Evolutionary conservation across 495 filamentous ascomycete genomes (phyloP), one percentile per base, ranked within the genome.

Genomic region (Tuber indicum): DNA sequence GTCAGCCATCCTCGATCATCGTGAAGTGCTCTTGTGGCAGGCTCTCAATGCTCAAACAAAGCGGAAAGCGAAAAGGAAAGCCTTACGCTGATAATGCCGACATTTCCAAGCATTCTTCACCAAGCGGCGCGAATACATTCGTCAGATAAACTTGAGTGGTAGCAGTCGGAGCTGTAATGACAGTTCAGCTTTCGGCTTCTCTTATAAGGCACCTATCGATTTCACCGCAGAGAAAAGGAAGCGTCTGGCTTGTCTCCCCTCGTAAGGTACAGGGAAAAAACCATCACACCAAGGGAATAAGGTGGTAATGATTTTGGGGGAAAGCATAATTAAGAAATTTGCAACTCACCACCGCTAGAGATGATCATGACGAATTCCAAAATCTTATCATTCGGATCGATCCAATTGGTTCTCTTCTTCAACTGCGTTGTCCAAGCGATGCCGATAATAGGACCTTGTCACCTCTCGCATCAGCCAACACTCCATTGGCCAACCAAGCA

Each of bases 61-160:
- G 58, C 12, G 26, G 52, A 16, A 32, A 62, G 52, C 12, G 23
- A 12, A 45, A 45, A 36, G n/a, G 58, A 41, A 52, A 23, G 43
- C 74, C 80, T 79, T 74, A 82, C 77, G 82, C 82, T 19, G 82
- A 83, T 47, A 83, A 44, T 72, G 82, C 82, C 39, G 79, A 79
- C 79, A 83, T 77, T 74, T 79, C 82, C 49, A 83, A 79, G 75
- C 79, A 82, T 72, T 74, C 79, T 58, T 83, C 76, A 41, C 76
- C 81, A 32, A 75, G 52, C n/a, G 81, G 81, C 45, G 82, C 82
- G 69, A 79, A 83, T 44, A 83, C 81, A 46, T 78, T 83, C 46
- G 82, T 83, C 21, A 83, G 69, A 75, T 83, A 83, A 8, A 83
- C 81, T 66, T 81, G 78, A 9, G 78, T n/a, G 12, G 82, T 83